Conservation (phyloP, 257 asterid genomes). For the Scutellaria minor region DNA sequence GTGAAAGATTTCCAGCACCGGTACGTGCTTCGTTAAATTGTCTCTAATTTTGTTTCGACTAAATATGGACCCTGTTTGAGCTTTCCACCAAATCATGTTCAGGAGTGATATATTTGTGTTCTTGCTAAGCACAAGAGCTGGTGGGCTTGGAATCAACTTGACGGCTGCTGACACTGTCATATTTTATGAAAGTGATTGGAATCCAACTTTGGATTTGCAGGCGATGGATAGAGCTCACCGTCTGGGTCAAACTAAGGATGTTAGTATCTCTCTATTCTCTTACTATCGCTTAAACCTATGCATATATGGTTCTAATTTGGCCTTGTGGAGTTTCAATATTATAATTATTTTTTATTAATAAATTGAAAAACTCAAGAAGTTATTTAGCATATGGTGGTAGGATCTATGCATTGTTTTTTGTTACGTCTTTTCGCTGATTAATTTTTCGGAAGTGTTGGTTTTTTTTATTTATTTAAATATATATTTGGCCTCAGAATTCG, state of each 20-base stretch:
- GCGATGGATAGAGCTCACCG: conserved; percentile 99
- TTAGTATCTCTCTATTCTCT: conserved; percentile 38
- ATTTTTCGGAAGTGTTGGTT: background rate
- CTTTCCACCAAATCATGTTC: conserved; percentile 21
- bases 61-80: conserved; percentile 17
- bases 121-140: conserved; percentile 98
- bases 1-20: conserved; percentile 98
- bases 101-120: conserved; percentile 95
- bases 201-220: conserved; percentile 94
- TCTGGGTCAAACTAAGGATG: conserved; percentile 95
- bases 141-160: conserved; percentile 97
- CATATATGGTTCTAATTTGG: background rate
- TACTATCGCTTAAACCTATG: too few relatives aligned
- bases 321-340: background rate
- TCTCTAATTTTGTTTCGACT: conserved; percentile 5
- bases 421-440: too few relatives aligned
- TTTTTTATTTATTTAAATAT: too few relatives aligned
- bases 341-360: too few relatives aligned
- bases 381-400: too few relatives aligned
- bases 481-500: too few relatives aligned
- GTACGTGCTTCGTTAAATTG: conserved; percentile 45
- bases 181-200: conserved; percentile 99
- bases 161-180: conserved; percentile 98
- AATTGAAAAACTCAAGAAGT: too few relatives aligned
- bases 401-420: too few relatives aligned